Conservation (phyloP, 352 stramenopile genomes). For the Globisporangium echinulatum region DNA sequence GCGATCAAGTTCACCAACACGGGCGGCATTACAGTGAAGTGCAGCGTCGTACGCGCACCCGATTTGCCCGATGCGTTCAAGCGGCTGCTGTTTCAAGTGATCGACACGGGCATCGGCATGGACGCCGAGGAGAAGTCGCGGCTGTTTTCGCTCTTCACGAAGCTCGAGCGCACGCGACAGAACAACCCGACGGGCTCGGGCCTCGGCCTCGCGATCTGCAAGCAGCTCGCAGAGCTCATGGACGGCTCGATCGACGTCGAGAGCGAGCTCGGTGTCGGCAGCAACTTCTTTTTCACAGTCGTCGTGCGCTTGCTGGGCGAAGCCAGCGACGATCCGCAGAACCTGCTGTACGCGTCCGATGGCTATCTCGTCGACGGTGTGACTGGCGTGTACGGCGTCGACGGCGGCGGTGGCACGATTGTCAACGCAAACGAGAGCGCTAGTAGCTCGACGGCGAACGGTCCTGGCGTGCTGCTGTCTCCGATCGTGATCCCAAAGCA, state of each 20-base stretch:
- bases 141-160: conserved; percentile 80
- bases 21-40: conserved; percentile 75
- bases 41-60: conserved; percentile 56
- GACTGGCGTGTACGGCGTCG: background rate
- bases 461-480: conserved; percentile 15
- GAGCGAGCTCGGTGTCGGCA: conserved; percentile 67
- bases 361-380: conserved; percentile 38
- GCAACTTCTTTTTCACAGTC: conserved; percentile 84
- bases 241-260: conserved; percentile 83
- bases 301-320: conserved; percentile 57
- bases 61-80: conserved; percentile 60
- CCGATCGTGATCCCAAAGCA: conserved; percentile 39
- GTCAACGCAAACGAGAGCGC: conserved; percentile 44
- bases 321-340: conserved; percentile 32
- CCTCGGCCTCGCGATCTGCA: conserved; percentile 82
- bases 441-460: conserved; percentile 19
- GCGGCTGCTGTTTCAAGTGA: conserved; percentile 80
- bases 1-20: conserved; percentile 85
- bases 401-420: conserved; percentile 18
- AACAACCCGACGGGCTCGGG: conserved; percentile 87
- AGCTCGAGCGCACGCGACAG: conserved; percentile 68
- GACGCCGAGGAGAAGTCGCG: conserved; percentile 73
- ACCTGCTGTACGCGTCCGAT: conserved; percentile 39
- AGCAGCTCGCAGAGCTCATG: conserved; percentile 86
- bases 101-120: conserved; percentile 80